Evolutionary conservation across 2,329 filamentous ascomycete species (phyloP).

Genomic region (Cladosporium sp.): DNA sequence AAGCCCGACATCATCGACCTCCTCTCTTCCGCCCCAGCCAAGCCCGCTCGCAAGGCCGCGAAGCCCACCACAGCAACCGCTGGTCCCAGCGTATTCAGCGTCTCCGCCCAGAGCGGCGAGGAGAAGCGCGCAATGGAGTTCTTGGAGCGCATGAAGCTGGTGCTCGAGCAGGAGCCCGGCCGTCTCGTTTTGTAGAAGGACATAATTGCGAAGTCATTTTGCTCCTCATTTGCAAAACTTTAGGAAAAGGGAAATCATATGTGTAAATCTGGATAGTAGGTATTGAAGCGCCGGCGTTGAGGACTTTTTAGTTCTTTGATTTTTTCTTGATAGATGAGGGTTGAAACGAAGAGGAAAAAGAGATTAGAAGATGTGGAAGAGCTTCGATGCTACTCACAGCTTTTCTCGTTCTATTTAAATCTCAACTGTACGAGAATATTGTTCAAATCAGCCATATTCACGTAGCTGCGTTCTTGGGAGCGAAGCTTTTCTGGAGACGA

Average conservation of each 20-base stretch:
- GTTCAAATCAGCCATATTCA: neutral
- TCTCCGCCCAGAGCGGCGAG: constrained; percentile 77
- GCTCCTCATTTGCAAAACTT: neutral
- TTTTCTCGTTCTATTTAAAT: neutral
- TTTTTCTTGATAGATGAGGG: neutral
- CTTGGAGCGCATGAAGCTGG: constrained; percentile 79
- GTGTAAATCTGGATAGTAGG: constrained; percentile 5
- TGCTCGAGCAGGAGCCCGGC: constrained; percentile 78
- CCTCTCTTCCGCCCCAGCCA: constrained; percentile 55
- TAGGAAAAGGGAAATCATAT: neutral
- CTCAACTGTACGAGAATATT: neutral
- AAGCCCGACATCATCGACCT: constrained; percentile 81
- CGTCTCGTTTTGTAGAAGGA: constrained; percentile 60
- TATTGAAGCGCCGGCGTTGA: constrained; percentile 7
- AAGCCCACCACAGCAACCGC: constrained; percentile 35
- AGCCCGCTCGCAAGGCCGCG: constrained; percentile 28
- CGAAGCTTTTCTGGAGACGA: neutral
- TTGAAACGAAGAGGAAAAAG: neutral
- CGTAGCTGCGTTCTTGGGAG: neutral
- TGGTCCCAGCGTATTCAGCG: constrained; percentile 74
- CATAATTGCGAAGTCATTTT: neutral
- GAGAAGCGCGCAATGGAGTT: constrained; percentile 80
- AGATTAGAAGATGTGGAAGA: neutral
- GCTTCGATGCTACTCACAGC: neutral
- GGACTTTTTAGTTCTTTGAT: neutral